Evolutionary conservation across 164 flowering plant species (phyloP), one percentile per base, ranked within the genome.

Genomic region (Euptelea pleiosperma): DNA sequence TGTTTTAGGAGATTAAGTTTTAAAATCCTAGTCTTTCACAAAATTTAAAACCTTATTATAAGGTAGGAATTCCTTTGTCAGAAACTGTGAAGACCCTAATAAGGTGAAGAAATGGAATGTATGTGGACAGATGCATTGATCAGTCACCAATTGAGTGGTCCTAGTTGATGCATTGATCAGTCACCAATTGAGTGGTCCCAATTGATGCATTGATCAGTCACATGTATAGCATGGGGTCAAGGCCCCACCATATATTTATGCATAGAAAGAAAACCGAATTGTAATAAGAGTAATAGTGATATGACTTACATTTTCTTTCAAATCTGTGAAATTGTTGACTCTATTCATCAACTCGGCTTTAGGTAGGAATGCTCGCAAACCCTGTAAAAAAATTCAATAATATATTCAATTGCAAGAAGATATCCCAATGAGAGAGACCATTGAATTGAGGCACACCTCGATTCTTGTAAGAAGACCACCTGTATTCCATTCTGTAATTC

Each of bases 391-490:
- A 30, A 64, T 6, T 34, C 36, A 42, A 35, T 14, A 65, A 33
- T 21, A 15, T 18, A 39, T 25, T 6, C 24, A 24, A 15, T 15
- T 24, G 35, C 18, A 49, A 57, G 31, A 7, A 44, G 26, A 41
- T 21, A 36, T 2, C 4, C 22, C 19, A 41, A 36, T 18, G 0
- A 46, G 12, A 41, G n/a, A 62, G 14, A 57, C 8, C 48, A 30
- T 14, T n/a, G 48, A 45, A 39, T 41, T 25, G 52, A 18, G 30
- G 62, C 60, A 33, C 34, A 93, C 98, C 94, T 93, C 98, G 57
- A 93, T 83, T 73, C 97, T 82, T 57, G 98, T 86, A 43, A 93
- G 87, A 43, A 93, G 90, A 21, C 98, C 98, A 3, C 91, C 96
- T 6, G 96, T 90, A 67, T 93, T 93, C 98, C 97, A 93, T 66